These are phyloP conservation scores for Erysiphe pisi DNA, from an alignment of 2,329 filamentous ascomycete species.

Conservation along the genomic window DNA sequence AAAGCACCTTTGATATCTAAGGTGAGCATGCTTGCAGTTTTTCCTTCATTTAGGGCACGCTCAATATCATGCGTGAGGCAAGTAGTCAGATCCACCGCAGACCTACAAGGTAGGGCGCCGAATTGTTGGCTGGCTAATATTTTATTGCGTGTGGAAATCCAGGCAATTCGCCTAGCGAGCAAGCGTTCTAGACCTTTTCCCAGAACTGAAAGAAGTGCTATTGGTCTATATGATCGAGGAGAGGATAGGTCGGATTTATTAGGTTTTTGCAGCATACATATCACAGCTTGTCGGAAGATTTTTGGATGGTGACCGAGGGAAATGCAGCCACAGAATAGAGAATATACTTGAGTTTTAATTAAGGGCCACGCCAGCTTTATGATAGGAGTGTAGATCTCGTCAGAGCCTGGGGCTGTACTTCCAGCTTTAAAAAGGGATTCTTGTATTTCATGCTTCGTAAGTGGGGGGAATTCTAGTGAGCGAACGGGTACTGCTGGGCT, in stretches of 20 bases:
- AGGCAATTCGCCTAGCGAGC: not conserved
- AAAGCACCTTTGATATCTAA: not conserved
- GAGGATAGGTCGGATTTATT: not conserved
- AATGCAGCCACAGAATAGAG: not conserved
- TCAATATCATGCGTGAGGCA: constrained; percentile 1
- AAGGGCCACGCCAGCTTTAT: not conserved
- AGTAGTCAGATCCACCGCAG: not conserved
- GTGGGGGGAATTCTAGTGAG: not conserved
- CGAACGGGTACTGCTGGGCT: not conserved
- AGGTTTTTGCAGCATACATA: not conserved
- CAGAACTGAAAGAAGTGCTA: not conserved
- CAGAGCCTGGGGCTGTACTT: not conserved
- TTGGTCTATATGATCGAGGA: not conserved
- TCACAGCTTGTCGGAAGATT: not conserved
- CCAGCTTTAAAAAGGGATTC: not conserved
- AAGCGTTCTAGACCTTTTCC: not conserved
- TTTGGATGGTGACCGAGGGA: not conserved
- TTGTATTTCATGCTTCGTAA: not conserved
- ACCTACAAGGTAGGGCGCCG: not conserved
- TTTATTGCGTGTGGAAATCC: not conserved
- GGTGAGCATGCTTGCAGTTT: not conserved
- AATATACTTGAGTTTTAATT: not conserved
- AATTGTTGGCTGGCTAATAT: not conserved
- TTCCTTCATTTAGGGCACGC: not conserved
- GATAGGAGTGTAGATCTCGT: not conserved